Evolutionary conservation across 2,329 filamentous ascomycete genomes (phyloP), one percentile per base, ranked within the genome.

Genomic region (Coccinonectria pachysandricola): DNA sequence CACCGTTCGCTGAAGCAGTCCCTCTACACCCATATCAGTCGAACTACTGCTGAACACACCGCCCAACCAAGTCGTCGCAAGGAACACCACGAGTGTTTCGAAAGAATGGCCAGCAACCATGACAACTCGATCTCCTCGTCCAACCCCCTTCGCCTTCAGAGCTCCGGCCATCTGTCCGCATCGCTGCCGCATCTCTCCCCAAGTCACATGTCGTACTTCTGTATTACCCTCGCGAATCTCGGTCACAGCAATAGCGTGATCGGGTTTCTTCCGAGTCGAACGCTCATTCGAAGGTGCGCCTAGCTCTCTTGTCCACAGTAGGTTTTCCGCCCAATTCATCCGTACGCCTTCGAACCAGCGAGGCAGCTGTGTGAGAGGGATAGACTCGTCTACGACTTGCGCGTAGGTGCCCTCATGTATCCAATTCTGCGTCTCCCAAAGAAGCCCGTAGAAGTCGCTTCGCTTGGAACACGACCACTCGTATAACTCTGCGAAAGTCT

Each of bases 21-120:
- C 84, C 36, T 77, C 75, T 9, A 78, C 75, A 0, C 84, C 84
- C 77, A 91, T 91, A 52, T 92, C 84, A 0, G 84, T 88, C 6
- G 76, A 82, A 27, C 71, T 78, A 24, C 72, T 80, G 39, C 74
- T 81, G 49, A 91, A 91, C 1, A 92, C 50, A 1, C 65, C 84
- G 0, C 85, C 85, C 2, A 91, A 45, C 51, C 78, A 75, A 1
- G 69, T 70, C 0, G 74, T 67, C 0, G 80, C 83, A 32, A 84
- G 59, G 45, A 82, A 79, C 2, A 85, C 70, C 3, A 75, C 60
- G 30, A 86, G 56, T 1, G 83, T 87, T 49, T 86, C 78, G 18
- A 84, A 62, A 19, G 75, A 78, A 39, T 88, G 86, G 13, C 75
- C 75, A 1, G 75, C 79, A 3, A 91, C 80, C 3, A 84, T 62